Base-by-base conservation (phyloP, 345 rosid genomes). In the Abelmoschus esculentus region DNA sequence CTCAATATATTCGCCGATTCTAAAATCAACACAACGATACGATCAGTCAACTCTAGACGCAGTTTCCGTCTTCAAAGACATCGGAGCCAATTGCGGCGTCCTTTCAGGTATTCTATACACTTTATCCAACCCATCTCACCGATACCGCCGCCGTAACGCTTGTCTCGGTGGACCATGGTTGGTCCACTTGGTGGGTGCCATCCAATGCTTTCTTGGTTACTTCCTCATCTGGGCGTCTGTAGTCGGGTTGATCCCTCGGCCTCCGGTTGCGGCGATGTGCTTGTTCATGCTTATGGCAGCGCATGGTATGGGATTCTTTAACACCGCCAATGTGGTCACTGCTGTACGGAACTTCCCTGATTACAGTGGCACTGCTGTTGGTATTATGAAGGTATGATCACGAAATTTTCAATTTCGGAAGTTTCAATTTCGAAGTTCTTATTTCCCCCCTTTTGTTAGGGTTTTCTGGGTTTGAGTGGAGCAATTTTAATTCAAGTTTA, bases 1-100 rank as follows among this genome's bases (percentile, higher is more conserved):
- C 85, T 76, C 88, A 71, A 72, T 89, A 74, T 91, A 89, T 80
- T 89, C 96, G 0, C 66, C 87, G 4, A 67, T 34, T 67, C 84
- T 91, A 69, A 91, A 91, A 66, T 84, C 87, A 29, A 77, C 86
- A 53, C 92, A 84, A 72, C 70, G 74, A 31, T 87, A 91, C 80
- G 82, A 85, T 44, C 96, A 91, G 67, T 87, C 92, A 9, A 87
- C 92, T 8, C 89, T 91, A 56, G 89, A 87, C 81, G 85, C 84
- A 4, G 83, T 89, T 70, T 82, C 96, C 14, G 90, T 91, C 71
- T 87, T 79, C 75, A 87, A 89, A 77, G 97, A 89, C 74, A 72
- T 89, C 36, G 91, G 92, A 3, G 90, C 78, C 66, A 83, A 84
- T 81, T 78, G 73, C 49, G 96, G 89, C 46, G 62, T 89, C 67